phyloP scores from a whole-genome alignment of 495 filamentous ascomycete genomes.

The Penicillium subrubescens region DNA sequence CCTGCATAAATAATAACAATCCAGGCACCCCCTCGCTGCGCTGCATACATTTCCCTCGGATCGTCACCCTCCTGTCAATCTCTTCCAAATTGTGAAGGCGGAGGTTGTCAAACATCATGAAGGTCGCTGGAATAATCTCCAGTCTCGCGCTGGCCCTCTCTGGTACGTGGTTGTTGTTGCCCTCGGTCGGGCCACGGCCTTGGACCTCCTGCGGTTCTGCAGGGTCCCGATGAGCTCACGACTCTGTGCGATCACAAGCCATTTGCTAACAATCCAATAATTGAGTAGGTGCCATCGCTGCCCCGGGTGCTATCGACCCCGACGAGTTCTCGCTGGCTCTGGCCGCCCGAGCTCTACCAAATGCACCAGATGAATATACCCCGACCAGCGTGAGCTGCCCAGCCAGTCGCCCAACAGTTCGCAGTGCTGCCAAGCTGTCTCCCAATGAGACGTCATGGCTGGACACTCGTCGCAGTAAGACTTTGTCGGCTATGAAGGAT shows the following conservation, averaged over 20 bases:
- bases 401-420: conserved; percentile 49
- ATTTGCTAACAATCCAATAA: not conserved
- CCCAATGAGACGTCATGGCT: conserved; percentile 72
- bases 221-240: not conserved
- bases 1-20: conserved; percentile 30
- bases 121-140: conserved; percentile 22
- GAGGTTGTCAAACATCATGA: conserved; percentile 24
- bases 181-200: conserved; percentile 6
- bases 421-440: conserved; percentile 61
- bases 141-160: conserved; percentile 34
- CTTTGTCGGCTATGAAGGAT: conserved; percentile 67
- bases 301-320: conserved; percentile 10
- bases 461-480: conserved; percentile 49
- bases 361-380: conserved; percentile 52
- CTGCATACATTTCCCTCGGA: not conserved
- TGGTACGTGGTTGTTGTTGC: conserved; percentile 22
- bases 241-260: not conserved
- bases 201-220: not conserved
- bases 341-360: conserved; percentile 40
- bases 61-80: not conserved
- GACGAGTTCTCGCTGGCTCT: conserved; percentile 17
- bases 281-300: conserved; percentile 24
- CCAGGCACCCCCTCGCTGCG: conserved; percentile 14
- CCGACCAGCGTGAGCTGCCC: conserved; percentile 46
- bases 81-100: not conserved